Evolutionary conservation across 148 eudicot species (phyloP).

Genomic region (Suaeda aralocaspica): DNA sequence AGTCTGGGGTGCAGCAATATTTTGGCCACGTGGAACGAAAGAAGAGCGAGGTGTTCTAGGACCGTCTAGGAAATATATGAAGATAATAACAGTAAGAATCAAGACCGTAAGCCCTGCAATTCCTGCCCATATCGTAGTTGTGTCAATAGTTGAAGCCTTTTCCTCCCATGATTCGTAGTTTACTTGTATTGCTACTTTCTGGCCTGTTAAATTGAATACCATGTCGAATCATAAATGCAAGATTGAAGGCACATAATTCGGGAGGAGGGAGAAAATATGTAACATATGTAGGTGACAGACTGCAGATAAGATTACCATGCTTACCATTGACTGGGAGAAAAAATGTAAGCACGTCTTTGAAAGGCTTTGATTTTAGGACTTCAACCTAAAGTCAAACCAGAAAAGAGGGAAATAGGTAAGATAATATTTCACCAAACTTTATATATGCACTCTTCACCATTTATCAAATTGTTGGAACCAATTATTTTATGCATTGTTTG

Average conservation of each 20-base stretch:
- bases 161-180: slow-evolving; percentile 35
- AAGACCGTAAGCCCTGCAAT: slow-evolving; percentile 25
- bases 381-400: slow-evolving; percentile 34
- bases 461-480: background rate
- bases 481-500: too few relatives aligned
- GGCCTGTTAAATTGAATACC: slow-evolving; percentile 41
- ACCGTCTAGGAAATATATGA: slow-evolving; percentile 31
- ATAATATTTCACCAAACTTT: background rate
- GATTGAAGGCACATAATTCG: background rate
- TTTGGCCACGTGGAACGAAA: slow-evolving; percentile 24
- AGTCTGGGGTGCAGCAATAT: slow-evolving; percentile 35
- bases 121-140: slow-evolving; percentile 26
- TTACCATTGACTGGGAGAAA: slow-evolving; percentile 63
- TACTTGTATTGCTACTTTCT: slow-evolving; percentile 57
- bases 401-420: slow-evolving; percentile 1
- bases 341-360: slow-evolving; percentile 52
- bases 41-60: slow-evolving; percentile 25
- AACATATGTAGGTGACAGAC: too few relatives aligned
- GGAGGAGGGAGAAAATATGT: background rate
- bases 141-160: slow-evolving; percentile 8
- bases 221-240: background rate
- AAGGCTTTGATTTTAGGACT: slow-evolving; percentile 33
- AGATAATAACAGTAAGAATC: slow-evolving; percentile 29
- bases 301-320: slow-evolving; percentile 12
- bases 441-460: background rate